Conservation (phyloP, 2,329 filamentous ascomycete genomes). For the Onygena corvina region DNA sequence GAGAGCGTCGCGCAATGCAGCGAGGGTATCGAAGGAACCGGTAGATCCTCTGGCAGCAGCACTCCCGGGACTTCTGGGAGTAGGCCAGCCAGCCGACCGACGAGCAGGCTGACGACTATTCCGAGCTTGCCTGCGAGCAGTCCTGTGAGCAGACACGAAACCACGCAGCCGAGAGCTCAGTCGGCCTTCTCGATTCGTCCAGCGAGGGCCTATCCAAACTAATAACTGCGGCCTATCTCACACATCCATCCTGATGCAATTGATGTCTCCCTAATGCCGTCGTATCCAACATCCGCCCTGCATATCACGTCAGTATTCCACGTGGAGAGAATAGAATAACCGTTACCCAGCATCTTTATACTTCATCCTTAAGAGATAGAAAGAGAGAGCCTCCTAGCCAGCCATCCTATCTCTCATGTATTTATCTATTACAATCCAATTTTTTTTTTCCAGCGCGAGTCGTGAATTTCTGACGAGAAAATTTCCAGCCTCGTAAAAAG, state of each 20-base stretch:
- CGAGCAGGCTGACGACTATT: neutral
- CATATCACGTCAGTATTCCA: neutral
- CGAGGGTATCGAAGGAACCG: neutral
- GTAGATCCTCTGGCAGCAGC: conserved; percentile 1
- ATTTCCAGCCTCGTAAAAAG: no score
- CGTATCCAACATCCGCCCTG: neutral
- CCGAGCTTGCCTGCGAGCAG: neutral
- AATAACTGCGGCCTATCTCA: no score
- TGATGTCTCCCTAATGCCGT: neutral
- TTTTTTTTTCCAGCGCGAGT: neutral
- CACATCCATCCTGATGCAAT: no score
- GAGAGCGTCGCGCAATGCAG: neutral
- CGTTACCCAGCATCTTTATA: neutral
- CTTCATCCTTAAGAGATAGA: neutral
- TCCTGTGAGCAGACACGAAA: neutral
- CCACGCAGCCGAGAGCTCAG: neutral
- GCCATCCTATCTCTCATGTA: neutral
- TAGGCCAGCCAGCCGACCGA: neutral
- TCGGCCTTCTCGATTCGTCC: no score
- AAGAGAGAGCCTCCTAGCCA: neutral
- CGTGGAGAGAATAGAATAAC: neutral
- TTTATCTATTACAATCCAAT: neutral
- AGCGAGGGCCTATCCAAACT: neutral
- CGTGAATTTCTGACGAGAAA: no score
- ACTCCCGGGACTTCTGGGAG: neutral